Evolutionary conservation across 306 rosid genomes (phyloP).

Genomic region (Lathyrus tuberosus): DNA sequence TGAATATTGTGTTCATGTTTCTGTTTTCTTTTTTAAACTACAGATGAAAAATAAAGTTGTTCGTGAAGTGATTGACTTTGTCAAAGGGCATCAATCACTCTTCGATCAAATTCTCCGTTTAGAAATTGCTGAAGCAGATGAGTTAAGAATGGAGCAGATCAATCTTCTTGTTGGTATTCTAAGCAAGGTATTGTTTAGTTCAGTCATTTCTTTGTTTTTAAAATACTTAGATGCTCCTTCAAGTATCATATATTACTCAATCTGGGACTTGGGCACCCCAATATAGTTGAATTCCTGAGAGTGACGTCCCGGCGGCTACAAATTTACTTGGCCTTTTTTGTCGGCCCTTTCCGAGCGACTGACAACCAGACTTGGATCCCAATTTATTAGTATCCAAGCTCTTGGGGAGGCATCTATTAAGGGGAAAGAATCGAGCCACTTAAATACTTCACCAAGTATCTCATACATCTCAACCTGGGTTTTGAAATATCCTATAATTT

Average conservation of each 20-base stretch:
- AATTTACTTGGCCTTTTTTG: not conserved
- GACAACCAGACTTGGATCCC: not conserved
- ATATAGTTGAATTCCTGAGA: not conserved
- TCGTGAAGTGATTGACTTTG: constrained; percentile 84
- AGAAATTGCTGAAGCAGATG: constrained; percentile 78
- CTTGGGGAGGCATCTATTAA: not conserved
- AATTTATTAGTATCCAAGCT: not conserved
- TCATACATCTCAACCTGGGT: not conserved
- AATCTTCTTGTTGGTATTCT: constrained; percentile 89
- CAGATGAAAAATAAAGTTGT: constrained; percentile 94
- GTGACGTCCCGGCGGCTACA: not conserved
- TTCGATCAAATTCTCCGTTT: constrained; percentile 75
- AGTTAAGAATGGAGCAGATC: constrained; percentile 78
- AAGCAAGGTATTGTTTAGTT: constrained; percentile 70
- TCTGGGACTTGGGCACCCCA: not conserved
- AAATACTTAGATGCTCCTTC: not conserved
- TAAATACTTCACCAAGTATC: not conserved
- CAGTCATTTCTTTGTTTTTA: constrained; percentile 9
- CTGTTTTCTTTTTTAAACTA: constrained; percentile 18
- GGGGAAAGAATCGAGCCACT: not conserved
- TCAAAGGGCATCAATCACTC: constrained; percentile 81
- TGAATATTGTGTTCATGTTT: constrained; percentile 13
- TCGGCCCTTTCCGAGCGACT: not conserved
- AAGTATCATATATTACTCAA: not conserved
- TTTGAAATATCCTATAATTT: not conserved